These are phyloP conservation scores for Diplocarpon rosae DNA, from an alignment of 2,329 filamentous ascomycete species.

Conservation along the genomic window DNA sequence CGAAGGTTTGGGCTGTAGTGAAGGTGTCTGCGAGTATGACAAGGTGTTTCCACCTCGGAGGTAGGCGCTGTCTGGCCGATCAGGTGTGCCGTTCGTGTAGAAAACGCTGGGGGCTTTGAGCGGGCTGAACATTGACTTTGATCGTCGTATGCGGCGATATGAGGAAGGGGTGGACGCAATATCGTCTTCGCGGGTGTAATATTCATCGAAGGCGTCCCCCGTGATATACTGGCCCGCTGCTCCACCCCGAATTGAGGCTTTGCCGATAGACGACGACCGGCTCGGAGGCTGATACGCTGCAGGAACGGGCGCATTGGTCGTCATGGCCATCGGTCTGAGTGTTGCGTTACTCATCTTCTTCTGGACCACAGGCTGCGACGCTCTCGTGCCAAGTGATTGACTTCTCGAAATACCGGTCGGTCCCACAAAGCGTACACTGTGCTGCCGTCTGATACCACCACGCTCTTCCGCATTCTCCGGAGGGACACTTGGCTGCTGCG, in stretches of 20 bases:
- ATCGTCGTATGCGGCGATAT: conserved; percentile 40
- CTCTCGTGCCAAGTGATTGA: conserved; percentile 18
- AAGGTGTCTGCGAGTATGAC: conserved; percentile 12
- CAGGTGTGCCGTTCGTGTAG: conserved; percentile 24
- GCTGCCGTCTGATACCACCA: conserved; percentile 31
- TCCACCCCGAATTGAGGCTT: conserved; percentile 17
- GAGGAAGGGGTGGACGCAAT: conserved; percentile 37
- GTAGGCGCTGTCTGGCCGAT: conserved; percentile 10
- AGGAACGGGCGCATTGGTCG: conserved; percentile 21
- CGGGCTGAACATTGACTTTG: conserved; percentile 41
- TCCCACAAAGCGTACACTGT: conserved; percentile 43
- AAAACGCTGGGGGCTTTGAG: conserved; percentile 19
- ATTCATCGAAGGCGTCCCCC: conserved; percentile 31
- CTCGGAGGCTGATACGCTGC: conserved; percentile 24
- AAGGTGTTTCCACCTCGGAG: conserved; percentile 5
- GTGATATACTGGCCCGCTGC: conserved; percentile 28
- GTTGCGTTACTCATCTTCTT: conserved; percentile 14
- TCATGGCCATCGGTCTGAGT: conserved; percentile 21
- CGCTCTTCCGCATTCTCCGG: conserved; percentile 18
- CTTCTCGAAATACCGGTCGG: conserved; percentile 20
- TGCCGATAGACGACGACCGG: conserved; percentile 25
- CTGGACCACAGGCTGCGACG: conserved; percentile 9
- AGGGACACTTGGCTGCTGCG: conserved; percentile 17
- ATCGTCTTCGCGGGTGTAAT: conserved; percentile 38
- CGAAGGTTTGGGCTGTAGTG: conserved; percentile 19